Percentiles rank a stretch among this genome's conserved stretches.
Evolutionary conservation across 148 eudicot species (phyloP).

Genomic region (Chenopodium formosanum): DNA sequence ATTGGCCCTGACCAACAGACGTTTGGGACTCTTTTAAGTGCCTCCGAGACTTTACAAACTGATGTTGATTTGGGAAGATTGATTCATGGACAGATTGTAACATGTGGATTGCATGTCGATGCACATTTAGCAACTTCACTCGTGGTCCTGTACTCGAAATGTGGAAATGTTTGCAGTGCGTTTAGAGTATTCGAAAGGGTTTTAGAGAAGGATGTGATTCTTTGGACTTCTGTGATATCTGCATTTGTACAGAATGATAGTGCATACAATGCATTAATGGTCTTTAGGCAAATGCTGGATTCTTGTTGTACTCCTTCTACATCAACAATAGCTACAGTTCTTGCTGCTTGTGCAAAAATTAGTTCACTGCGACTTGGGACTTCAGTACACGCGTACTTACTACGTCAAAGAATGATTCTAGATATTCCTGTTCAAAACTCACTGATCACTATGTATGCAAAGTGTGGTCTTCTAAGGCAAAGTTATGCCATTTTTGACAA

Average conservation of each 20-base stretch:
- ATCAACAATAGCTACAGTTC: constrained; percentile 58
- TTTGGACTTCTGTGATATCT: constrained; percentile 86
- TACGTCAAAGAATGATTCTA: constrained; percentile 42
- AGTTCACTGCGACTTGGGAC: constrained; percentile 48
- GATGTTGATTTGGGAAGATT: constrained; percentile 45
- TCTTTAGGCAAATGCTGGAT: constrained; percentile 54
- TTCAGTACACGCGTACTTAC: constrained; percentile 61
- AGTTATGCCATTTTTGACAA: constrained; percentile 46
- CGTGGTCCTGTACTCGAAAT: constrained; percentile 51
- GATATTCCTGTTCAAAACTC: constrained; percentile 70
- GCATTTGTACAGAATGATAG: constrained; percentile 76
- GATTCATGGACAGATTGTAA: constrained; percentile 61
- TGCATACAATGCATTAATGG: constrained; percentile 46
- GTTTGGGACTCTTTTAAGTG: constrained; percentile 44
- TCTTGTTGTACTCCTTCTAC: constrained; percentile 46
- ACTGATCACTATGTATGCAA: constrained; percentile 74
- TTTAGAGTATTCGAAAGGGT: constrained; percentile 49
- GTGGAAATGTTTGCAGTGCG: constrained; percentile 45
- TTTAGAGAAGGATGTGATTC: constrained; percentile 56
- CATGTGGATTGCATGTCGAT: constrained; percentile 48
- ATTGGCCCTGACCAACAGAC: constrained; percentile 69
- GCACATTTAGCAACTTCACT: constrained; percentile 64
- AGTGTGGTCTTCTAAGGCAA: constrained; percentile 52
- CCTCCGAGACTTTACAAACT: constrained; percentile 40
- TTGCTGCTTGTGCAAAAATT: constrained; percentile 74